phyloP scores from a whole-genome alignment of 345 rosid species.

The Clausena lansium region DNA sequence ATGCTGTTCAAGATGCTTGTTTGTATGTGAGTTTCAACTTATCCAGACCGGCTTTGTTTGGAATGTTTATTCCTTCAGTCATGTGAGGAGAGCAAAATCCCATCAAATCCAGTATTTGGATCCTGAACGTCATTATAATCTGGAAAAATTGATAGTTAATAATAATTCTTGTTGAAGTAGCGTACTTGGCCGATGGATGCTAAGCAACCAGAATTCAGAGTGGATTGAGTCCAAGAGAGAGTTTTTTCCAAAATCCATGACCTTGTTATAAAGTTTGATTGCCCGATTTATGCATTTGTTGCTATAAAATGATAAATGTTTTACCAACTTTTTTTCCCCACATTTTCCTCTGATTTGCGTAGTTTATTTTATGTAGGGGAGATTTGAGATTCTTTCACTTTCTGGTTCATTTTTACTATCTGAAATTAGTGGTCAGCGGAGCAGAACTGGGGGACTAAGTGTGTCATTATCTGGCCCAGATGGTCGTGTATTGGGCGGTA shows the following conservation, averaged over 20 bases:
- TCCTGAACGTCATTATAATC: no score
- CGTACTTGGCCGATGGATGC: neutral
- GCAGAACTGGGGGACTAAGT: conserved; percentile 75
- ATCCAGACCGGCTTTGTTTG: neutral
- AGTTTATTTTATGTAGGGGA: conserved; percentile 52
- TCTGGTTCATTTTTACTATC: conserved; percentile 80
- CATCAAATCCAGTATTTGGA: neutral
- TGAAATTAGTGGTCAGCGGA: conserved; percentile 66
- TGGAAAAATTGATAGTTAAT: no score
- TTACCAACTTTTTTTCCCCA: neutral
- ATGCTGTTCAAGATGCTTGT: neutral
- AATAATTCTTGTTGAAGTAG: neutral
- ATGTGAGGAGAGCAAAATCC: neutral
- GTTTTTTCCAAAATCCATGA: neutral
- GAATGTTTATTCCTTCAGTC: neutral
- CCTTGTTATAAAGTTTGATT: neutral
- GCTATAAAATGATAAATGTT: neutral
- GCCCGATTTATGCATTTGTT: neutral
- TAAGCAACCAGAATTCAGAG: neutral
- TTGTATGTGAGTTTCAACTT: neutral
- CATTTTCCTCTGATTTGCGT: neutral
- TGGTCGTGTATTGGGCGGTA: conserved; percentile 86
- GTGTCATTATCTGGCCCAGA: conserved; percentile 83
- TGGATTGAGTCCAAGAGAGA: no score
- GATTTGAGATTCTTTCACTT: conserved; percentile 81